Conservation (phyloP, 805 yeast genomes). For the Scheffersomyces lignosus region DNA sequence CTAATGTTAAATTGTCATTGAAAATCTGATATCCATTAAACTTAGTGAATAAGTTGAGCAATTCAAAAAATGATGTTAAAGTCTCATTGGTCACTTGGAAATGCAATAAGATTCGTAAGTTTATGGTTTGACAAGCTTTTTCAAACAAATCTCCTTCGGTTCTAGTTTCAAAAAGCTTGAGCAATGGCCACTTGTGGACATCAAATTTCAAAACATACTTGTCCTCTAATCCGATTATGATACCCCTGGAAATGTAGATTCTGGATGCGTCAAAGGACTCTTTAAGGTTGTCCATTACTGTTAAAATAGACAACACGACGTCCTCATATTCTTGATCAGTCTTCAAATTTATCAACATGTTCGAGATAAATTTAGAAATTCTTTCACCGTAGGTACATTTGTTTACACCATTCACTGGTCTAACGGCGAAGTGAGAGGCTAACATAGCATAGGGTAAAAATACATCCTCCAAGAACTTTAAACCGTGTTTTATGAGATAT, state of each 20-base stretch:
- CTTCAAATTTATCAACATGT: slow-evolving; percentile 29
- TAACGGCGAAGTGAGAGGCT: slow-evolving; percentile 59
- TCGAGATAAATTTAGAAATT: slow-evolving; percentile 46
- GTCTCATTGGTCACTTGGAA: slow-evolving; percentile 24
- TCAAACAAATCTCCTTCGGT: slow-evolving; percentile 57
- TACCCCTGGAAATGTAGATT: slow-evolving; percentile 57
- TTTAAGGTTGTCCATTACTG: slow-evolving; percentile 46
- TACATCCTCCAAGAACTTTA: slow-evolving; percentile 44
- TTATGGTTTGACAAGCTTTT: slow-evolving; percentile 50
- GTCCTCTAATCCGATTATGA: slow-evolving; percentile 50
- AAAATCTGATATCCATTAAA: slow-evolving; percentile 37
- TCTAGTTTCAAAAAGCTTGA: slow-evolving; percentile 31
- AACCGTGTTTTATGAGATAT: slow-evolving; percentile 30
- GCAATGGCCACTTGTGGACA: slow-evolving; percentile 22
- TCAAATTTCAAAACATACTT: slow-evolving; percentile 25
- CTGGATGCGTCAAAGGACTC: slow-evolving; percentile 70
- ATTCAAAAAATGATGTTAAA: slow-evolving; percentile 17
- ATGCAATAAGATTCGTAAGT: slow-evolving; percentile 45
- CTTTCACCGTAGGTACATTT: slow-evolving; percentile 60
- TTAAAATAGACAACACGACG: slow-evolving; percentile 32
- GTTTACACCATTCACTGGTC: slow-evolving; percentile 21
- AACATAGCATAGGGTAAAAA: slow-evolving; percentile 62
- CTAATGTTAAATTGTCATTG: slow-evolving; percentile 11
- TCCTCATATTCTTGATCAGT: slow-evolving; percentile 22
- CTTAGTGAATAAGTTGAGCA: slow-evolving; percentile 36